Conservation (phyloP, 768 basidiomycete species). For the Tricholoma flavovirens region DNA sequence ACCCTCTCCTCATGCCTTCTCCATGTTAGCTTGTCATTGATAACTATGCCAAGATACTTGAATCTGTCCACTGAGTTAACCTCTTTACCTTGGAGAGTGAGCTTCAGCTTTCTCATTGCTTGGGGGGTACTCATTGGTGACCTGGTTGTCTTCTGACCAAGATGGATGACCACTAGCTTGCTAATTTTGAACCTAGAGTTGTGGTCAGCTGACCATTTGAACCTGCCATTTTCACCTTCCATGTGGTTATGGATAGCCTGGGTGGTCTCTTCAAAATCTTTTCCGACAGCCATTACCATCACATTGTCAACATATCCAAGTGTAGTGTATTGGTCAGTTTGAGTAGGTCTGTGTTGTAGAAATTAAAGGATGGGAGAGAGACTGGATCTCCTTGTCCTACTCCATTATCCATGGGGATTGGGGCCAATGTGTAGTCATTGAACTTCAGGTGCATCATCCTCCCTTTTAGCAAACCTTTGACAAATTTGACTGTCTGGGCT, state of each 20-base stretch:
- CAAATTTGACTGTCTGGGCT: not conserved
- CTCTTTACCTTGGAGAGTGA: not conserved
- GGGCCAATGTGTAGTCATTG: not conserved
- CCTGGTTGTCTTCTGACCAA: not conserved
- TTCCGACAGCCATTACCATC: not conserved
- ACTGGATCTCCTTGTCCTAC: constrained; percentile 20
- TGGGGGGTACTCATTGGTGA: not conserved
- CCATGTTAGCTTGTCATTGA: constrained; percentile 15
- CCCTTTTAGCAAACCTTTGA: not conserved
- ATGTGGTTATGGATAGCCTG: not conserved
- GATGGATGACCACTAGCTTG: not conserved
- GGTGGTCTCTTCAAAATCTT: not conserved
- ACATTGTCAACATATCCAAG: constrained; percentile 2
- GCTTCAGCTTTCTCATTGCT: not conserved
- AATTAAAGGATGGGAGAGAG: constrained; percentile 3
- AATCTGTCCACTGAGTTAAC: no score
- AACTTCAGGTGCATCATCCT: not conserved
- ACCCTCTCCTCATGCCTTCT: constrained; percentile 10
- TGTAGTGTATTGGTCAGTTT: not conserved
- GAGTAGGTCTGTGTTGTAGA: not conserved
- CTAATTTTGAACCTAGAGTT: constrained; percentile 6
- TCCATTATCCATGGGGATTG: constrained; percentile 6
- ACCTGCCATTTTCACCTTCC: constrained; percentile 10
- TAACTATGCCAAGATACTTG: constrained; percentile 2
- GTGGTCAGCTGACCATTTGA: constrained; percentile 18